These are phyloP conservation scores for Petasospora fabianii DNA, from an alignment of 1,139 yeast genomes.

Conservation along the genomic window DNA sequence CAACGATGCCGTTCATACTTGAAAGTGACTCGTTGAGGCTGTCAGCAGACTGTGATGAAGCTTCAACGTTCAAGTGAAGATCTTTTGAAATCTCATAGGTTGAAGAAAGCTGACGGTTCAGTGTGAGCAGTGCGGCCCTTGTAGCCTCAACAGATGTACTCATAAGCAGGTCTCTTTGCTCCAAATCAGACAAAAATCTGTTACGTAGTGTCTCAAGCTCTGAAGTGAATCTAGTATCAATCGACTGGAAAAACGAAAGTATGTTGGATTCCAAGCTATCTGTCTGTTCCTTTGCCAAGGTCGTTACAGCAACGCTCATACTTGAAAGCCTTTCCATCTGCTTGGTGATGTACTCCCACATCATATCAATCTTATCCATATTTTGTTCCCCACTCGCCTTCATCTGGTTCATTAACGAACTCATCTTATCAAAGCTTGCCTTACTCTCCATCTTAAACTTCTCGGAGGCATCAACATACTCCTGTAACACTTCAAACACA, in stretches of 20 bases:
- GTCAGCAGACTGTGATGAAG: conserved; percentile 2
- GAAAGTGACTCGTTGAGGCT: conserved; percentile 7
- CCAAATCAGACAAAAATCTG: conserved; percentile 16
- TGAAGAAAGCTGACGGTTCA: background rate
- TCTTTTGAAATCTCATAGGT: conserved; percentile 1
- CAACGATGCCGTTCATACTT: conserved; percentile 8
- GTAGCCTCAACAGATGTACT: conserved; percentile 10
- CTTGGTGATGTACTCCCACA: conserved; percentile 14
- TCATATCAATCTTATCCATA: conserved; percentile 11
- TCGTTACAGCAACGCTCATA: conserved; percentile 15
- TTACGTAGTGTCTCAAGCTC: conserved; percentile 11
- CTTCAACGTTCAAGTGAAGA: conserved; percentile 3
- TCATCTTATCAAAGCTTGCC: conserved; percentile 14
- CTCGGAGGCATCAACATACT: conserved; percentile 18
- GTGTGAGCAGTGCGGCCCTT: background rate
- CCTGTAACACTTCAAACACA: conserved; percentile 24
- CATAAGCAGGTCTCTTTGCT: conserved; percentile 12
- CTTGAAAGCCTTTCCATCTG: conserved; percentile 16
- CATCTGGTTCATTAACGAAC: conserved; percentile 16
- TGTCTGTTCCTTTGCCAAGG: conserved; percentile 12
- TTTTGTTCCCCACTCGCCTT: conserved; percentile 6
- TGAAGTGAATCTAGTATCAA: conserved; percentile 8
- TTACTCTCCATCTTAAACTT: conserved; percentile 19
- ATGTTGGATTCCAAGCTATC: conserved; percentile 12
- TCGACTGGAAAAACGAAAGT: conserved; percentile 9